Conservation (phyloP, 169 alveolate species). For the Plasmodium fragile region DNA sequence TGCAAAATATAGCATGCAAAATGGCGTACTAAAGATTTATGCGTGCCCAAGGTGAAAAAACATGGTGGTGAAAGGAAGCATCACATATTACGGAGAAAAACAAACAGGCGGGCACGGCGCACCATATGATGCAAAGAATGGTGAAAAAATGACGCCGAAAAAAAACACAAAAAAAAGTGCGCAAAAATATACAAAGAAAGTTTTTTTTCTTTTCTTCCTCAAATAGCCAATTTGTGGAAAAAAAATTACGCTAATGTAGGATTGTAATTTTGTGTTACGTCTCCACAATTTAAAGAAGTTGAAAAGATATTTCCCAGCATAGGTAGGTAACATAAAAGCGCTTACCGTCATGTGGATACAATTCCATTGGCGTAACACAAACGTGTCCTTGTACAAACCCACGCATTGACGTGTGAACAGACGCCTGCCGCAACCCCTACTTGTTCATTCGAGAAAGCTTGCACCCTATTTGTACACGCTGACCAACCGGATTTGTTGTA, state of each 20-base stretch:
- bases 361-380: not conserved
- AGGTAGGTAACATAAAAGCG: not conserved
- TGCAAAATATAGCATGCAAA: not conserved
- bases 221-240: not conserved
- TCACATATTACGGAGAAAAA: not conserved
- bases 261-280: not conserved
- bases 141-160: not conserved
- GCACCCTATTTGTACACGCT: slow-evolving; percentile 8
- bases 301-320: not conserved
- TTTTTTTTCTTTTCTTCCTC: not conserved
- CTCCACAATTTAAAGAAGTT: not conserved
- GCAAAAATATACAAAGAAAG: not conserved
- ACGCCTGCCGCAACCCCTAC: not conserved
- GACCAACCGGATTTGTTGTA: slow-evolving; percentile 12
- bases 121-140: not conserved
- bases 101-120: not conserved
- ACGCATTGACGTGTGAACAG: not conserved
- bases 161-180: not conserved
- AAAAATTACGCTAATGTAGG: not conserved
- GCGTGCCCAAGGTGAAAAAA: not conserved
- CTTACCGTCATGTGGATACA: not conserved
- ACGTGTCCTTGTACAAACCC: not conserved
- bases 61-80: not conserved
- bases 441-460: not conserved
- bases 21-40: not conserved